These are phyloP conservation scores for Lathyrus tuberosus DNA, from an alignment of 306 rosid genomes.

Conservation along the genomic window DNA sequence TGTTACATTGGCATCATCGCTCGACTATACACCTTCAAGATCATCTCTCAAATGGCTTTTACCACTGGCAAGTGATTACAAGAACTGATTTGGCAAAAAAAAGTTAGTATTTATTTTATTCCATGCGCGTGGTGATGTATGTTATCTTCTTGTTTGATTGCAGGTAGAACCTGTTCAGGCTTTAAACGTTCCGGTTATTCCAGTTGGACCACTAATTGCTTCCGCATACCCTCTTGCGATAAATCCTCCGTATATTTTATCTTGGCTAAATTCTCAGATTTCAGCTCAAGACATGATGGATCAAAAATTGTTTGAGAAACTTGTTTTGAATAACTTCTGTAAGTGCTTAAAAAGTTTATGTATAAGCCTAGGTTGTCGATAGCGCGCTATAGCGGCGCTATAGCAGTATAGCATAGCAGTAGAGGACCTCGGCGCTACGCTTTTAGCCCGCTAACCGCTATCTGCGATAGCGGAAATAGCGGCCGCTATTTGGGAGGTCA, in stretches of 20 bases:
- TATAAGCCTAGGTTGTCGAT: too few relatives aligned
- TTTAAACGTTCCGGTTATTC: conserved; percentile 74
- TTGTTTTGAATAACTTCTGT: conserved; percentile 77
- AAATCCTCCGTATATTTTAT: conserved; percentile 56
- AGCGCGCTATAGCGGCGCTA: too few relatives aligned
- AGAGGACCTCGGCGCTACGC: too few relatives aligned
- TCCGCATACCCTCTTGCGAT: conserved; percentile 61
- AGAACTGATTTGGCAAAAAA: too few relatives aligned
- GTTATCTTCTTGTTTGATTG: neutral
- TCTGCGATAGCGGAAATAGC: too few relatives aligned
- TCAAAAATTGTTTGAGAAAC: conserved; percentile 67
- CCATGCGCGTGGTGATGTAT: too few relatives aligned
- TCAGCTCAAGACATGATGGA: conserved; percentile 80
- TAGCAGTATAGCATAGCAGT: too few relatives aligned
- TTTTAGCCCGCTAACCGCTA: too few relatives aligned
- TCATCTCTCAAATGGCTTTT: conserved; percentile 79
- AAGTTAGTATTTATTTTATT: too few relatives aligned
- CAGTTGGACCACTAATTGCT: conserved; percentile 65
- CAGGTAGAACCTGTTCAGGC: conserved; percentile 74
- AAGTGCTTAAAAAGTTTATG: conserved; percentile 36
- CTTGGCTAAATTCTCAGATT: conserved; percentile 77
- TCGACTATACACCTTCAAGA: conserved; percentile 74
- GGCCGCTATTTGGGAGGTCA: too few relatives aligned
- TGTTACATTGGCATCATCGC: conserved; percentile 85
- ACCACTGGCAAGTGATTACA: conserved; percentile 73